These are phyloP conservation scores for Trametes gibbosa DNA, from an alignment of 768 basidiomycete genomes.

Conservation along the genomic window DNA sequence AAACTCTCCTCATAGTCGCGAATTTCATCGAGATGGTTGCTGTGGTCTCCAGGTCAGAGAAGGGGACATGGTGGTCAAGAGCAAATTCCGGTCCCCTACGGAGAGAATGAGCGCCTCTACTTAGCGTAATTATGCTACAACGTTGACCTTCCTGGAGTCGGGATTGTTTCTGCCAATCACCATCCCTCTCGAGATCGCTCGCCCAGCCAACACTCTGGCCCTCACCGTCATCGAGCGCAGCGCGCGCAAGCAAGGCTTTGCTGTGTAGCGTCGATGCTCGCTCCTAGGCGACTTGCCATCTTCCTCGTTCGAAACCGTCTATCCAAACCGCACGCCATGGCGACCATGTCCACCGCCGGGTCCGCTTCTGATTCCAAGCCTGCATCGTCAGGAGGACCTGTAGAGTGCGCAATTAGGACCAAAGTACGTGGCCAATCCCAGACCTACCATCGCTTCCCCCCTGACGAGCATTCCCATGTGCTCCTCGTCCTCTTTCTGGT, in stretches of 20 bases:
- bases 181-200: background rate
- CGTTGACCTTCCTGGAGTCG: no score
- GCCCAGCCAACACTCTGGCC: background rate
- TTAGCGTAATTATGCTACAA: no score
- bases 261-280: slow-evolving; percentile 11
- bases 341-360: slow-evolving; percentile 15
- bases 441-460: background rate
- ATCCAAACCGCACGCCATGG: slow-evolving; percentile 11
- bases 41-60: no score
- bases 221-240: background rate
- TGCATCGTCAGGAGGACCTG: slow-evolving; percentile 39
- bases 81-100: no score
- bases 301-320: slow-evolving; percentile 20
- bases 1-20: no score
- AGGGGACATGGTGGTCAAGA: no score
- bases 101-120: no score
- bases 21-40: no score
- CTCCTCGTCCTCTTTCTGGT: slow-evolving; percentile 10
- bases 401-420: slow-evolving; percentile 58
- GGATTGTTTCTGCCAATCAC: background rate
- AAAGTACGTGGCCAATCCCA: slow-evolving; percentile 41
- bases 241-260: background rate
- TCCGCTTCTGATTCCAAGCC: slow-evolving; percentile 9
- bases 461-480: background rate
- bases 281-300: slow-evolving; percentile 19